Percentiles rank a stretch among this genome's conserved stretches.
These are phyloP conservation scores for Ceratocystis alfenasii DNA, from an alignment of 2,329 filamentous ascomycete genomes.

Conservation along the genomic window DNA sequence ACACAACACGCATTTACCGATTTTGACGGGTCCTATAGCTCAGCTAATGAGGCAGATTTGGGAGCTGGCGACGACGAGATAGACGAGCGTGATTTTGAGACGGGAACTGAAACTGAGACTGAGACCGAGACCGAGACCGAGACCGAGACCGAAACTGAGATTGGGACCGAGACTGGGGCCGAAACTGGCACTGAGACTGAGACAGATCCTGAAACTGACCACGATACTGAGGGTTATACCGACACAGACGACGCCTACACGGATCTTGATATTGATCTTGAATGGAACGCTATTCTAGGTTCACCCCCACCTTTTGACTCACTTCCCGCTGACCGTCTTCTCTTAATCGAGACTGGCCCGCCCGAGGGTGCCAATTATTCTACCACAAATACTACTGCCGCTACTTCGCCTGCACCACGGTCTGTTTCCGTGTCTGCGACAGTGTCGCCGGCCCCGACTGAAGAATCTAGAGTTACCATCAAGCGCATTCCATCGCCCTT, in stretches of 20 bases:
- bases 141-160: neutral
- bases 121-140: neutral
- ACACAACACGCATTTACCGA: constrained; percentile 13
- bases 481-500: constrained; percentile 15
- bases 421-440: neutral
- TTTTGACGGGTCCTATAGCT: constrained; percentile 16
- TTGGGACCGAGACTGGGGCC: neutral
- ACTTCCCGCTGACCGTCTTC: neutral
- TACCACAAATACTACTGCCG: constrained; percentile 13
- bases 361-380: constrained; percentile 12
- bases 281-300: constrained; percentile 16
- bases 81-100: neutral
- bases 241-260: constrained; percentile 11
- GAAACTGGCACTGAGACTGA: neutral
- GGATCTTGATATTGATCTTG: constrained; percentile 12
- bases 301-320: neutral
- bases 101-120: neutral
- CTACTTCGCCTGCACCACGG: neutral
- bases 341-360: neutral
- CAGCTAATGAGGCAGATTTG: constrained; percentile 5
- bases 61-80: neutral
- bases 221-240: neutral
- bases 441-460: constrained; percentile 15
- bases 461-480: constrained; percentile 20
- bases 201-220: neutral